Percentiles rank a stretch among this genome's conserved stretches.
These are phyloP conservation scores for Cucurbita pepo DNA, from an alignment of 306 rosid species.

Conservation along the genomic window DNA sequence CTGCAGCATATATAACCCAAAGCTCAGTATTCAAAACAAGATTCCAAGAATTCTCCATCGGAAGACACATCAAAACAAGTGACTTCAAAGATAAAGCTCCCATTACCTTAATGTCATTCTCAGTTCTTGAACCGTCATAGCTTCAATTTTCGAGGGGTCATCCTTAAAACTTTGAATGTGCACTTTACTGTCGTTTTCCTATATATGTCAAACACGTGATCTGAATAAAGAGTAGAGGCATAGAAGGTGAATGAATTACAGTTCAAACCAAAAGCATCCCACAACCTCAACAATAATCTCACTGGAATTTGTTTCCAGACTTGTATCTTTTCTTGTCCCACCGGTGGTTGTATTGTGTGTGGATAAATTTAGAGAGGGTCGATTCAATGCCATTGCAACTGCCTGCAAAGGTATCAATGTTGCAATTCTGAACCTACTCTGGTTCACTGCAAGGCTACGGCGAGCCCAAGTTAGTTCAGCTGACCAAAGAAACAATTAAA, in stretches of 20 bases:
- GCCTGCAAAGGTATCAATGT: slow-evolving; percentile 19
- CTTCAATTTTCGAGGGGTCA: slow-evolving; percentile 39
- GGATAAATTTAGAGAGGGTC: slow-evolving; percentile 27
- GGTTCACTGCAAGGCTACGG: slow-evolving; percentile 35
- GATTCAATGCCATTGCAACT: slow-evolving; percentile 30
- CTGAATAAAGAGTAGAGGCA: neutral
- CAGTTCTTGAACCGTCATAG: slow-evolving; percentile 74
- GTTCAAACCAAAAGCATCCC: neutral
- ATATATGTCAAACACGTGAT: neutral
- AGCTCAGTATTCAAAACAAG: neutral
- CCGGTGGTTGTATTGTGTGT: slow-evolving; percentile 10
- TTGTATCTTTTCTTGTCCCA: slow-evolving; percentile 21
- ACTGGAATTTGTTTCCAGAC: slow-evolving; percentile 22
- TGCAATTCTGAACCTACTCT: slow-evolving; percentile 26
- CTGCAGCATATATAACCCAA: neutral
- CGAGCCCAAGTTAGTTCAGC: slow-evolving; percentile 13
- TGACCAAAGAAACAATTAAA: neutral
- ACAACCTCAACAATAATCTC: slow-evolving; percentile 27
- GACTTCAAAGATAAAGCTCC: slow-evolving; percentile 2
- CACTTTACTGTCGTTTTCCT: slow-evolving; percentile 32
- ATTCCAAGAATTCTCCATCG: neutral
- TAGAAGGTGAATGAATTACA: neutral
- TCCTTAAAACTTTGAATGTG: slow-evolving; percentile 49
- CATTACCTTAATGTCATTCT: slow-evolving; percentile 48
- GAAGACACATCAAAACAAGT: neutral